Percentiles rank a stretch among this genome's conserved stretches.
phyloP scores from a whole-genome alignment of 495 filamentous ascomycete genomes.

The Thermochaetoides thermophila region DNA sequence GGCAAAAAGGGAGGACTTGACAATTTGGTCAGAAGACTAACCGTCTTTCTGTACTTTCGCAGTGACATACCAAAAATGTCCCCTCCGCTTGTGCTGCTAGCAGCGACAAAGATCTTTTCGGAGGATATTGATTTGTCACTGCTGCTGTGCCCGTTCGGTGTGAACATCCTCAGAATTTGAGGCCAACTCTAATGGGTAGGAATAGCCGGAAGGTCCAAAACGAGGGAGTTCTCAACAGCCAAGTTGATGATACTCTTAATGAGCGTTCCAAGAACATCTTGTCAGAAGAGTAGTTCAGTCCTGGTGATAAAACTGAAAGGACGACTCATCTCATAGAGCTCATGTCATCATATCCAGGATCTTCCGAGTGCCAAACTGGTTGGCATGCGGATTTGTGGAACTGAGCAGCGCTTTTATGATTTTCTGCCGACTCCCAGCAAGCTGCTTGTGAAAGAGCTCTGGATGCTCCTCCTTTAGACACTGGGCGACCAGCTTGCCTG shows the following conservation, averaged over 20 bases:
- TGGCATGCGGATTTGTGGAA: neutral
- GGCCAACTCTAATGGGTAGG: too few relatives aligned
- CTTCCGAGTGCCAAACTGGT: neutral
- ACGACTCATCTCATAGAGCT: neutral
- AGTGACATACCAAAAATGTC: too few relatives aligned
- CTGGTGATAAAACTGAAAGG: too few relatives aligned
- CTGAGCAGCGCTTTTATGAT: neutral
- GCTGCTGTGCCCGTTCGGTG: too few relatives aligned
- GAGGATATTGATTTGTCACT: neutral
- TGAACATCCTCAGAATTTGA: conserved; percentile 9
- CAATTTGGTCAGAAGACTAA: too few relatives aligned
- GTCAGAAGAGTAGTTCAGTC: too few relatives aligned
- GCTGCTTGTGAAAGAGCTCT: neutral
- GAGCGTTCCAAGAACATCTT: conserved; percentile 14
- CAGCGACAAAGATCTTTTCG: conserved; percentile 1
- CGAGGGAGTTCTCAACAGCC: conserved; percentile 17
- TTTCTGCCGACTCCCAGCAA: neutral
- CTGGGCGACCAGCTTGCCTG: neutral
- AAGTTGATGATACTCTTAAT: conserved; percentile 16
- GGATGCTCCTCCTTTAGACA: neutral
- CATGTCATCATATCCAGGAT: neutral
- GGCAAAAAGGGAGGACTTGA: too few relatives aligned
- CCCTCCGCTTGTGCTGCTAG: neutral
- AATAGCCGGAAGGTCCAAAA: conserved; percentile 14
- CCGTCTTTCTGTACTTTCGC: too few relatives aligned